Conservation (phyloP, 306 rosid genomes). For the Sphenostylis stenocarpa region DNA sequence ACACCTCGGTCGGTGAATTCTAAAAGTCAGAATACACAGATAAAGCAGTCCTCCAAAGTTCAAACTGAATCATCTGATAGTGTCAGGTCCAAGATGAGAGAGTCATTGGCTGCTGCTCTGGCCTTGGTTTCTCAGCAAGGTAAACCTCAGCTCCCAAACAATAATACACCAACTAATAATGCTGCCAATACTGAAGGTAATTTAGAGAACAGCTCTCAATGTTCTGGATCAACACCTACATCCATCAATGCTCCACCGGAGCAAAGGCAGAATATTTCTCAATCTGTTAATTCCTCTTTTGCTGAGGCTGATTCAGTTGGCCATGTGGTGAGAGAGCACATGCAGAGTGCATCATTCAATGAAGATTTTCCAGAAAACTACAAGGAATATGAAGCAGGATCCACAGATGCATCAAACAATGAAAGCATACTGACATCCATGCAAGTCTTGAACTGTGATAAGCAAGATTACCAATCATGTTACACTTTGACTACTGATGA, state of each 20-base stretch:
- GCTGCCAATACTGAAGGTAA: slow-evolving; percentile 27
- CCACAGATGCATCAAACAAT: slow-evolving; percentile 32
- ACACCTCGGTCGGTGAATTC: slow-evolving; percentile 55
- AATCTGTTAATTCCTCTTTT: slow-evolving; percentile 39
- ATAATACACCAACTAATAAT: background rate
- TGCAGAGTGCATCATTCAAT: slow-evolving; percentile 19
- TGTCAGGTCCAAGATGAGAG: slow-evolving; percentile 97
- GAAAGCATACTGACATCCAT: slow-evolving; percentile 37
- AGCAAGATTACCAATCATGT: slow-evolving; percentile 59
- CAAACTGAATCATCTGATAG: slow-evolving; percentile 72
- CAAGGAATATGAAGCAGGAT: slow-evolving; percentile 32
- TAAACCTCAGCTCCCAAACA: slow-evolving; percentile 30
- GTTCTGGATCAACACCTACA: slow-evolving; percentile 20
- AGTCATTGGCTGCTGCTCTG: slow-evolving; percentile 76
- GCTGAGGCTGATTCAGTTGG: slow-evolving; percentile 36
- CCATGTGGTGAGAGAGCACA: slow-evolving; percentile 33
- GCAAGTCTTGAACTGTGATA: slow-evolving; percentile 36
- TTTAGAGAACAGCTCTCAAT: slow-evolving; percentile 35
- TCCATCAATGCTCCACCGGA: slow-evolving; percentile 33
- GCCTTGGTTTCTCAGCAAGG: slow-evolving; percentile 66
- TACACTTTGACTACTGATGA: slow-evolving; percentile 67
- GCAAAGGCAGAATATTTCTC: slow-evolving; percentile 36
- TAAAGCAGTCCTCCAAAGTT: slow-evolving; percentile 54
- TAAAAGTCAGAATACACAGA: slow-evolving; percentile 50
- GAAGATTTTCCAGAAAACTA: slow-evolving; percentile 37